Evolutionary conservation across 495 filamentous ascomycete genomes (phyloP).

Genomic region (Pyrenula aspistea): DNA sequence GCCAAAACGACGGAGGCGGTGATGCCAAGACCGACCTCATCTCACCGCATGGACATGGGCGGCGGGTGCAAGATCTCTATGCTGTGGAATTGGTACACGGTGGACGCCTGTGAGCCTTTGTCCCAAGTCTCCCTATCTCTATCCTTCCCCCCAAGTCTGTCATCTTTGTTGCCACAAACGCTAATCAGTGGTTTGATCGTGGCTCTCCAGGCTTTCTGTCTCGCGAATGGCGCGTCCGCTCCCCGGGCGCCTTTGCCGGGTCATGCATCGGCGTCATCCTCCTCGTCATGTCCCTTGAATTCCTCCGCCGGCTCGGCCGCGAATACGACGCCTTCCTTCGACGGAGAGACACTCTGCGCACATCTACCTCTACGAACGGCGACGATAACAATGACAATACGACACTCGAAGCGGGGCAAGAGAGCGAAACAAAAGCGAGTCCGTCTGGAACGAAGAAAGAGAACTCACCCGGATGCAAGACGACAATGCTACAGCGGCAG

Average conservation of each 20-base stretch:
- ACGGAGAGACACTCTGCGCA: conserved; percentile 14
- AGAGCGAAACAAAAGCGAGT: background rate
- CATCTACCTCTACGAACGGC: conserved; percentile 1
- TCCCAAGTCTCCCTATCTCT: background rate
- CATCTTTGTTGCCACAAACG: too few relatives aligned
- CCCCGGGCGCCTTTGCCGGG: conserved; percentile 49
- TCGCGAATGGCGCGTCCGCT: conserved; percentile 50
- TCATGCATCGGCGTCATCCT: conserved; percentile 58
- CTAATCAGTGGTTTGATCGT: background rate
- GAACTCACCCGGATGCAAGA: conserved; percentile 11
- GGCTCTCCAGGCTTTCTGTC: conserved; percentile 48
- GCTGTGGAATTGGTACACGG: conserved; percentile 68
- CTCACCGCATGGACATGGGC: conserved; percentile 7
- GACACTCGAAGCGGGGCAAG: conserved; percentile 4
- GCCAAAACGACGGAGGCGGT: background rate
- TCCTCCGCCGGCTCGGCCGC: conserved; percentile 43
- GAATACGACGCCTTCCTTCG: conserved; percentile 49
- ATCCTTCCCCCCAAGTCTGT: background rate
- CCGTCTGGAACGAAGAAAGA: background rate
- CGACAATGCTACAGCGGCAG: conserved; percentile 33
- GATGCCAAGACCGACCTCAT: background rate
- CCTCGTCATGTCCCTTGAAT: conserved; percentile 51
- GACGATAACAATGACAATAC: conserved; percentile 5
- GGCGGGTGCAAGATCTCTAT: conserved; percentile 40
- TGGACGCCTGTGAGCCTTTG: conserved; percentile 44